phyloP scores from a whole-genome alignment of 78 protist genomes.

The Cyanophora paradoxa region DNA sequence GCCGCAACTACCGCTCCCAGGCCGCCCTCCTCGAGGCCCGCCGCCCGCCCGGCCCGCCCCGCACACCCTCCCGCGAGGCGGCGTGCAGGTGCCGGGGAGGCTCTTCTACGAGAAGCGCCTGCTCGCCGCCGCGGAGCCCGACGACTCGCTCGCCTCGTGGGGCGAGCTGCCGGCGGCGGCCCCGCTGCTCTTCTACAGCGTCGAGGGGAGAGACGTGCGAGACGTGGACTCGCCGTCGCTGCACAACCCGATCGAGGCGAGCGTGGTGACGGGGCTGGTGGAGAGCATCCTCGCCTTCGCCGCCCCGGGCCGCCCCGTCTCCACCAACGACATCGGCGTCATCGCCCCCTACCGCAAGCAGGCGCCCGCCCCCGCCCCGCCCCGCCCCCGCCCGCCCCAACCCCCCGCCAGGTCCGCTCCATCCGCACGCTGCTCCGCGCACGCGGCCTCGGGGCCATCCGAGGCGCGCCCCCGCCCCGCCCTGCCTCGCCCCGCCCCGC shows the following conservation, averaged over 20 bases:
- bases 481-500: too few species aligned
- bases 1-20: conserved; percentile 30
- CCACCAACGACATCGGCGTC: background rate
- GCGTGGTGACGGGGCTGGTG: background rate
- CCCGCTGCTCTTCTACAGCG: conserved; percentile 14
- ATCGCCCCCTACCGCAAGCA: conserved; percentile 3
- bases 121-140: background rate
- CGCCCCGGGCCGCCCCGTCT: too few species aligned
- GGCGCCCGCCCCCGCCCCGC: too few species aligned
- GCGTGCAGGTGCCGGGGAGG: background rate
- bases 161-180: background rate
- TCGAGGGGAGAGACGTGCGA: conserved; percentile 5
- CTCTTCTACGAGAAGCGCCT: conserved; percentile 24
- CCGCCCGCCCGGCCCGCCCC: too few species aligned
- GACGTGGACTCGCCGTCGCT: conserved; percentile 19
- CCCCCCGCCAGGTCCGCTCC: too few species aligned
- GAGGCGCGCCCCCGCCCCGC: too few species aligned
- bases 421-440: background rate
- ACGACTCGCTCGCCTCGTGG: background rate
- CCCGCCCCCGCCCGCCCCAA: too few species aligned
- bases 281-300: background rate
- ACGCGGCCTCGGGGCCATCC: too few species aligned
- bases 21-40: conserved; percentile 4
- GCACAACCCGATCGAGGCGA: conserved; percentile 22
- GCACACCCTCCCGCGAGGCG: too few species aligned